Evolutionary conservation across 2,329 filamentous ascomycete genomes (phyloP), one percentile per base, ranked within the genome.

Genomic region (Colletotrichum camelliae): DNA sequence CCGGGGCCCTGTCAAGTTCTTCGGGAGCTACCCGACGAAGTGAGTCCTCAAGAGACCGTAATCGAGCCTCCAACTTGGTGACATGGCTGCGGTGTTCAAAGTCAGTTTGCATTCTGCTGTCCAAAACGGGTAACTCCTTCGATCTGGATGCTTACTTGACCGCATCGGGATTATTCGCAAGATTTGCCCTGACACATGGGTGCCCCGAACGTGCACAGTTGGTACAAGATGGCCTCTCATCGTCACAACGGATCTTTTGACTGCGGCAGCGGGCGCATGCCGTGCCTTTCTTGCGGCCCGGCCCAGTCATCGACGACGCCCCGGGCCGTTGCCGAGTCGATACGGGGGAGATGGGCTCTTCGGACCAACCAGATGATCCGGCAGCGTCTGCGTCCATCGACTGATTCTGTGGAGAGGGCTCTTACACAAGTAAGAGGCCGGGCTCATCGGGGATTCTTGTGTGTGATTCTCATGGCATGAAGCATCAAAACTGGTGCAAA

Each of bases 181-280:
- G 24, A 48, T 66, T 66, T 21, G 77, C 77, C 43, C 82, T 79
- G 48, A 83, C 79, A 70, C 82, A 83, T 6, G 79, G 72, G 16
- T 80, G 81, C 6, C 80, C 79, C n/a, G 78, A 79, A 62, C 82
- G 80, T 43, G 80, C 78, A 52, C 82, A 83, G 70, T 80, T 82
- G 58, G 77, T 77, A 70, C 82, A 83, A 7, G 81, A 80, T 29
- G 81, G 81, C 24, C 75, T 75, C 24, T 81, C 80, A 48, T 66
- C 62, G 62, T 83, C 82, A 67, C 82, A 83, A 10, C 81, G 80
- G 61, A 82, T 83, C 77, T 83, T 83, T 76, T 83, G 81, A 18
- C 79, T 81, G 8, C 82, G 80, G 67, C 82, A 83, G 24, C 82
- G 79, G 57, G 80, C 78, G 69, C 82, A 83, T 55, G 81, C 82